Evolutionary conservation across 371 early-diverging fungal genomes (phyloP).

Genomic region (Syncephalastrum monosporum): DNA sequence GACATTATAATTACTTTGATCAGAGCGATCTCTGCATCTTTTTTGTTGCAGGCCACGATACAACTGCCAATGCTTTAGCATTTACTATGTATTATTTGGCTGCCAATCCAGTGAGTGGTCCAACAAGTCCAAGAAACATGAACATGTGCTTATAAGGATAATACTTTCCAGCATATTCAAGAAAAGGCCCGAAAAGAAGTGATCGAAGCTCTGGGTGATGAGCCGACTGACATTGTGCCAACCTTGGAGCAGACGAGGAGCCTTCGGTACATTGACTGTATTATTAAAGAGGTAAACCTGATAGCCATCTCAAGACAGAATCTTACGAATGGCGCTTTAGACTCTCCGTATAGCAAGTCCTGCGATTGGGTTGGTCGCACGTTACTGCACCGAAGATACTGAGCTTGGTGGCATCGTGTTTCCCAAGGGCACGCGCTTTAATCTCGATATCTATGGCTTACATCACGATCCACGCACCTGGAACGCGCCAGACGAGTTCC

Average conservation of each 20-base stretch:
- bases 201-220: conserved; percentile 19
- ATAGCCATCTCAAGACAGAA: conserved; percentile 6
- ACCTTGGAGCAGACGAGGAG: conserved; percentile 13
- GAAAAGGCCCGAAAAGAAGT: conserved; percentile 28
- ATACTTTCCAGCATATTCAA: conserved; percentile 22
- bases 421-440: conserved; percentile 18
- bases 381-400: conserved; percentile 10
- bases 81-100: conserved; percentile 40
- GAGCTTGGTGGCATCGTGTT: conserved; percentile 13
- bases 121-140: too few relatives aligned
- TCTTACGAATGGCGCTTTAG: conserved; percentile 5
- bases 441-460: conserved; percentile 16
- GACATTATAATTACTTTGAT: not conserved
- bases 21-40: conserved; percentile 24
- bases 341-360: conserved; percentile 13
- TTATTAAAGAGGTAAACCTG: conserved; percentile 24
- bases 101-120: not conserved
- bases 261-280: conserved; percentile 14
- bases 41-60: conserved; percentile 53
- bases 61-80: conserved; percentile 47
- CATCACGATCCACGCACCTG: conserved; percentile 20
- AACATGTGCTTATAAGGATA: conserved; percentile 5
- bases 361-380: conserved; percentile 10
- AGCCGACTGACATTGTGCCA: conserved; percentile 14
- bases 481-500: conserved; percentile 22